Conservation (phyloP, 441 rosid genomes). For the Brassica balearica region DNA sequence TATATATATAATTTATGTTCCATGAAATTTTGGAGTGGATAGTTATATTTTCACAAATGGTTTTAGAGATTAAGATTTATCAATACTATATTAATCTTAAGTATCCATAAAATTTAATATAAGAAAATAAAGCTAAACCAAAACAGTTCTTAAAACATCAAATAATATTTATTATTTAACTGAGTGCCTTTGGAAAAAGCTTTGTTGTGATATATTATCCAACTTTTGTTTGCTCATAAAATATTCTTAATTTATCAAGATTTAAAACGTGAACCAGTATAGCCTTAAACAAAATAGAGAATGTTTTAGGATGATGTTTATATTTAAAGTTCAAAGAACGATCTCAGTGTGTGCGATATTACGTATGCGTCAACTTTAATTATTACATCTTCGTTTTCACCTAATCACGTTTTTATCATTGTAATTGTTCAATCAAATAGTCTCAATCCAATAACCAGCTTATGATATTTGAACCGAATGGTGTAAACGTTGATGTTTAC, state of each 20-base stretch:
- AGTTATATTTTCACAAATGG: no score
- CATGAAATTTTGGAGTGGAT: no score
- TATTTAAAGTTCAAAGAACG: neutral
- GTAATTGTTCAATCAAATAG: neutral
- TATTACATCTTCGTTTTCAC: neutral
- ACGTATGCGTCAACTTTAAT: constrained; percentile 26
- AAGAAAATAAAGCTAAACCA: neutral
- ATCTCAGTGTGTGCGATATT: constrained; percentile 22
- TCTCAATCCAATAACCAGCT: constrained; percentile 3
- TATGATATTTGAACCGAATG: neutral
- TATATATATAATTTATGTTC: no score
- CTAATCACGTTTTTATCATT: constrained; percentile 28
- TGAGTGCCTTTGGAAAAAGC: neutral
- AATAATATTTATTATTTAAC: neutral
- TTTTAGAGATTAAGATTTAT: no score
- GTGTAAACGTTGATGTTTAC: constrained; percentile 11
- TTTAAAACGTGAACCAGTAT: constrained; percentile 18
- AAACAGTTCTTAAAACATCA: neutral
- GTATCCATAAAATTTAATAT: neutral
- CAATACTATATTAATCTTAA: no score
- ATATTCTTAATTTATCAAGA: neutral
- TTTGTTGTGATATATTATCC: neutral
- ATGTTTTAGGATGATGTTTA: constrained; percentile 20
- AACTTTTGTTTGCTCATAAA: neutral
- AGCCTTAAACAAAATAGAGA: neutral